Evolutionary conservation across 108 stramenopile species (phyloP).

Genomic region (Bacterosira constricta): DNA sequence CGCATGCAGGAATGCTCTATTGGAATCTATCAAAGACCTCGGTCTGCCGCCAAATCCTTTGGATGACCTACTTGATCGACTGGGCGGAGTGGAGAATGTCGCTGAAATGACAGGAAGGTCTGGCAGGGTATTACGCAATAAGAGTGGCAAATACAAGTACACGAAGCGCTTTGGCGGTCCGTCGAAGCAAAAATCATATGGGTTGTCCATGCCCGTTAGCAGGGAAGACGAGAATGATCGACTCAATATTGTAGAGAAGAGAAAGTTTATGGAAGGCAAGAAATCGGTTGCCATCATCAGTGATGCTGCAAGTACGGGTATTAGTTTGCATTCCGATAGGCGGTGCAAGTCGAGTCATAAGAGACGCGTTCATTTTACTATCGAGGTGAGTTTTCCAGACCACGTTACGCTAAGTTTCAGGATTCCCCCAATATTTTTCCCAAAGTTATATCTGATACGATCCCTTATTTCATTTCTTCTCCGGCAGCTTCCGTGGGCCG

Average conservation of each 20-base stretch:
- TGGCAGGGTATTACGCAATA: constrained; percentile 58
- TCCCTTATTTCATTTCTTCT: too few relatives aligned
- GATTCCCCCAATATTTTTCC: too few relatives aligned
- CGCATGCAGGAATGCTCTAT: constrained; percentile 18
- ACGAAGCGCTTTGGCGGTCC: constrained; percentile 40
- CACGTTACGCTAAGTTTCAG: neutral
- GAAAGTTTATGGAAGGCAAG: constrained; percentile 67
- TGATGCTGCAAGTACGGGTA: constrained; percentile 85
- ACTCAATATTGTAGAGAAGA: constrained; percentile 73
- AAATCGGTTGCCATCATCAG: constrained; percentile 86
- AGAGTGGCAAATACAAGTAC: constrained; percentile 43
- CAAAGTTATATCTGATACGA: too few relatives aligned
- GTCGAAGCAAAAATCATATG: constrained; percentile 27
- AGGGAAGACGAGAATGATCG: constrained; percentile 51
- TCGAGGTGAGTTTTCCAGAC: constrained; percentile 36
- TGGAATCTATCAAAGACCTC: constrained; percentile 36
- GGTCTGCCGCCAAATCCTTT: constrained; percentile 71
- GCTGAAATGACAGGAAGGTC: constrained; percentile 91
- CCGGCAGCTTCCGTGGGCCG: constrained; percentile 82
- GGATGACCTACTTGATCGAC: constrained; percentile 69
- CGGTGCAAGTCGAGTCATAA: constrained; percentile 40
- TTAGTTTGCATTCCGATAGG: constrained; percentile 60
- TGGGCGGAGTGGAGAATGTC: constrained; percentile 65
- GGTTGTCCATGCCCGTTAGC: constrained; percentile 16
- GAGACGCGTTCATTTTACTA: constrained; percentile 80